Base-by-base conservation (phyloP, 495 filamentous ascomycete genomes). In the Aspergillus olivimuriae region DNA sequence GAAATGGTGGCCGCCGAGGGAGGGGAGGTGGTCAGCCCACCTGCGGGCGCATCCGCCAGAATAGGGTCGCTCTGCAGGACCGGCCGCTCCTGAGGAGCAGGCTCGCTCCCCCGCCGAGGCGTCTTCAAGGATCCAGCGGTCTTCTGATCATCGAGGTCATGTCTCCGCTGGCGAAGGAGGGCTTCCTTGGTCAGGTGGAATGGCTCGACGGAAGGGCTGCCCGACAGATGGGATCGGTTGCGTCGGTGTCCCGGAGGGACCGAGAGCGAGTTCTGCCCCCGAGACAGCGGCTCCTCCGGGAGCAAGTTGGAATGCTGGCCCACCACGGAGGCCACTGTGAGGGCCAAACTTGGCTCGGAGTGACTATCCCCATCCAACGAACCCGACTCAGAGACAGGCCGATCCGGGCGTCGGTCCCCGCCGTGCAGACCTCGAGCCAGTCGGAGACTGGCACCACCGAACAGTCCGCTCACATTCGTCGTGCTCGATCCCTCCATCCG, bases 241-340 rank as follows among this genome's bases (percentile, higher is more conserved):
- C 67, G 66, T 16, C 62, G 59, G 35, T 68, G 62, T 10, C 50
- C 55, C 6, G 52, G 49, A 4, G 34, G 50, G 9, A 42, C 30
- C 10, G 50, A 54, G 23, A 50, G 41, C 34, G 52, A 48, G 30
- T 48, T 44, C 11, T 56, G 44, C 24, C 47, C 18, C 15, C 34
- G 45, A 12, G 38, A 16, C 16, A 48, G 37, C 5, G 52, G 52
- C 28, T 55, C 49, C 34, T 77, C 58, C 50, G 67, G 67, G 10
- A 71, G 68, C 24, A 72, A 55, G 26, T 53, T 65, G 6, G 77
- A 65, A 19, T 66, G 62, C 24, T 74, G 78, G 5, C 82, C 82
- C n/a, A 76, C 70, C 1, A 81, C 82, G 32, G 81, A 64, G 4
- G 79, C 73, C 21, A 71, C 77, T 47, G 74, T 85, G 33, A 84